phyloP scores from a whole-genome alignment of 306 rosid genomes.

The Prunus davidiana region DNA sequence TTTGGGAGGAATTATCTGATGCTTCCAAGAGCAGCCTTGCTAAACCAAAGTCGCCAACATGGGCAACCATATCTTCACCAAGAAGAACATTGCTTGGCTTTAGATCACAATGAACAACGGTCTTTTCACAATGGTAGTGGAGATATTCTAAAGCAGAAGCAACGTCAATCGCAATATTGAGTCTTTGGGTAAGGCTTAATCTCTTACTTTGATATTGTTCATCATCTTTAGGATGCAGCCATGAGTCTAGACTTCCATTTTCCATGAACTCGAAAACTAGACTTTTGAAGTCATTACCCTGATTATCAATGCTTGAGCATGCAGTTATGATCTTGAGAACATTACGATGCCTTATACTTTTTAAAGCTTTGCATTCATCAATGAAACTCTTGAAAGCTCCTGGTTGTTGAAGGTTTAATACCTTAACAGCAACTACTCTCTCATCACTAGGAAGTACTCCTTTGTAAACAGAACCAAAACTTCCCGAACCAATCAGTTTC shows the following conservation, averaged over 20 bases:
- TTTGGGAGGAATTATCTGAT: neutral
- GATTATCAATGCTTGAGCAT: neutral
- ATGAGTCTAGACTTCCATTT: neutral
- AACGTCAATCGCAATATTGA: neutral
- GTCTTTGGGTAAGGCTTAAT: neutral
- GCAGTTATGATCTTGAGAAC: neutral
- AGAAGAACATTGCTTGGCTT: no score
- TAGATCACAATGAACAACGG: no score
- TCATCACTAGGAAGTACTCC: neutral
- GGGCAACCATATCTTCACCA: no score
- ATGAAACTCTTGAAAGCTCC: no score
- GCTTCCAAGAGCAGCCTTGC: constrained; percentile 11
- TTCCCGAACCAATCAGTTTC: constrained; percentile 23
- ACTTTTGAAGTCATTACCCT: neutral
- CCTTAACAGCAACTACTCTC: constrained; percentile 25
- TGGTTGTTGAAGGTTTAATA: no score
- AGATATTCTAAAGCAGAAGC: neutral
- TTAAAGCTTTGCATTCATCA: no score
- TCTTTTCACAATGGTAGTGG: no score
- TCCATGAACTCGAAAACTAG: neutral
- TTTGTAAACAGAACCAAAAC: neutral
- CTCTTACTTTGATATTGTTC: neutral
- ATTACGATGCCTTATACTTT: neutral
- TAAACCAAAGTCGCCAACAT: constrained; percentile 27
- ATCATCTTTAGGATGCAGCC: neutral